Evolutionary conservation across 352 stramenopile genomes (phyloP).

Genomic region (Phytophthora macrochlamydospora): DNA sequence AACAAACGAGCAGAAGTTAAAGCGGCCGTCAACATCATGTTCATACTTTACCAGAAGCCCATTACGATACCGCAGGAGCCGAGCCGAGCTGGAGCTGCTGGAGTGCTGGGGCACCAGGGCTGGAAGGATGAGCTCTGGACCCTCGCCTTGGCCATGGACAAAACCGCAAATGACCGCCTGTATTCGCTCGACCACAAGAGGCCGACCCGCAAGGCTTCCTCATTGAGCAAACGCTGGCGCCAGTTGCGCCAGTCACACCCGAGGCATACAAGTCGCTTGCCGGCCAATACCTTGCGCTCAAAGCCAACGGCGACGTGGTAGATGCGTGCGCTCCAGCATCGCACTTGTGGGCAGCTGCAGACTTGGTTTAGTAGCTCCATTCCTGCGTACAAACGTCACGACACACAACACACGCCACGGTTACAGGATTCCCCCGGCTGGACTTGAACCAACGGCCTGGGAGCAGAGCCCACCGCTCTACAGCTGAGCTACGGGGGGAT

Average conservation of each 20-base stretch:
- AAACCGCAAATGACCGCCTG: slow-evolving; percentile 1
- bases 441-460: slow-evolving; percentile 12
- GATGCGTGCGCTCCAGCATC: background rate
- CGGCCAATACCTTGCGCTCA: background rate
- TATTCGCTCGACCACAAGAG: slow-evolving; percentile 8
- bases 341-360: background rate
- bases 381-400: background rate
- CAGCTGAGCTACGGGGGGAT: slow-evolving; percentile 7
- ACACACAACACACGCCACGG: background rate
- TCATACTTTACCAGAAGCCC: slow-evolving; percentile 12
- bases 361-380: background rate
- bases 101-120: background rate
- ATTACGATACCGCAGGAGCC: background rate
- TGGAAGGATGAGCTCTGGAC: slow-evolving; percentile 1
- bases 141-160: background rate
- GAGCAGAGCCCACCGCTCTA: background rate
- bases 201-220: slow-evolving; percentile 4
- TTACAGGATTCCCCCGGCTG: slow-evolving; percentile 1
- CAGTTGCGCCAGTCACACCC: background rate
- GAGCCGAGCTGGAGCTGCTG: background rate
- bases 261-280: background rate
- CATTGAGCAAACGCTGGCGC: slow-evolving; percentile 3
- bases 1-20: slow-evolving; percentile 7
- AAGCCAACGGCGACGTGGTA: background rate
- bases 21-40: slow-evolving; percentile 9